A percentile compares a stretch with the other conserved stretches of the same genome.
Conservation (phyloP, 352 stramenopile species). For the Globisporangium alternatum region DNA sequence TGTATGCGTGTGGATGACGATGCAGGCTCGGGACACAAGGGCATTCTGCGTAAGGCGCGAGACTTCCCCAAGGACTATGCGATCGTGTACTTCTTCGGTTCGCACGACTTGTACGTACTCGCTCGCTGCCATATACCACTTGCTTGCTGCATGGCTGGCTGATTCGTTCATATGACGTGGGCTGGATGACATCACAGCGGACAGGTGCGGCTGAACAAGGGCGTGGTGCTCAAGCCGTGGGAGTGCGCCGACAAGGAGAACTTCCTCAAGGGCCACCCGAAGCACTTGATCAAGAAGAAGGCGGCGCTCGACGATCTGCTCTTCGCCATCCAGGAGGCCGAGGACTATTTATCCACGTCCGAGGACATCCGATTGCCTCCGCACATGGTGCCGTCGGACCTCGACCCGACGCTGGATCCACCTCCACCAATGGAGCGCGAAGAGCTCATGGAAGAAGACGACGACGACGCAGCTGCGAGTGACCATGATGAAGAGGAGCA, state of each 20-base stretch:
- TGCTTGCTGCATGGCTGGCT: neutral
- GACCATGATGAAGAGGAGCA: slow-evolving; percentile 17
- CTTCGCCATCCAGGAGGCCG: slow-evolving; percentile 58
- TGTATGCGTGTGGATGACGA: neutral
- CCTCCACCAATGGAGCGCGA: slow-evolving; percentile 37
- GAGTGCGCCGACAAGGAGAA: slow-evolving; percentile 66
- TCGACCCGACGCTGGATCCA: slow-evolving; percentile 70
- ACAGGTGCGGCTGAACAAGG: slow-evolving; percentile 59
- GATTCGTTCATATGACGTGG: slow-evolving; percentile 6
- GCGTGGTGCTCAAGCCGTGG: slow-evolving; percentile 62
- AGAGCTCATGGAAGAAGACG: slow-evolving; percentile 26
- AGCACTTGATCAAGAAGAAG: slow-evolving; percentile 73
- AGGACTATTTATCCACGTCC: slow-evolving; percentile 71
- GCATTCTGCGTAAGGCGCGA: slow-evolving; percentile 69
- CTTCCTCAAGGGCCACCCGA: slow-evolving; percentile 66
- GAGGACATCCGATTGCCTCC: slow-evolving; percentile 73
- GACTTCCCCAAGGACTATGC: slow-evolving; percentile 71
- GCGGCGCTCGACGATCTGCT: slow-evolving; percentile 39
- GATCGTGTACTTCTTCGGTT: slow-evolving; percentile 86
- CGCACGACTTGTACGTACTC: slow-evolving; percentile 70
- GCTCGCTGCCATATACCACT: neutral
- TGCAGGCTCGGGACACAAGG: slow-evolving; percentile 53
- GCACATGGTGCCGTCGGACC: slow-evolving; percentile 79
- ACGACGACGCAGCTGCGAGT: slow-evolving; percentile 24
- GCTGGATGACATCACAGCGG: slow-evolving; percentile 28